Base-by-base conservation (phyloP, 768 basidiomycete species). In the Clitopilus hobsonii region DNA sequence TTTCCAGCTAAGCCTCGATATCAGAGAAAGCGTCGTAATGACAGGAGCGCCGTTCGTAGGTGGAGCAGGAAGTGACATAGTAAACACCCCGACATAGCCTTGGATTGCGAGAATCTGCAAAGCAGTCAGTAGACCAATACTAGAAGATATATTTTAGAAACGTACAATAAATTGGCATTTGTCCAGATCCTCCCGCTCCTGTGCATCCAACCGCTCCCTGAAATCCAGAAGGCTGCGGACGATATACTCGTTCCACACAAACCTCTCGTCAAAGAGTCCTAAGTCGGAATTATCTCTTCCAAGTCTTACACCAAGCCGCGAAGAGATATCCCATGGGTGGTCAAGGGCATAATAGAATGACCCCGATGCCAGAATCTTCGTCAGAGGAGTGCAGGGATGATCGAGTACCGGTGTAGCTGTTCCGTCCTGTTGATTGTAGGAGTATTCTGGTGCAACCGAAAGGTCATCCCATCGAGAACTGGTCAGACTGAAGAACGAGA, bases 191-290 rank as follows among this genome's bases (percentile, higher is more conserved):
- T 77, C 75, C 25, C 87, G 77, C 65, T 94, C 88, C 20, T 75
- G 71, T 23, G 76, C 65, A 53, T 92, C 84, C 51, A 99, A 74
- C 47, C 88, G 77, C 52, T 88, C 85, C 50, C 97, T 77, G 70
- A 98, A 98, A 63, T 93, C 88, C 29, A 98, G 79, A 53, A 98
- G 72, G 63, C 92, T 91, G 38, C 85, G 79, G 45, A 95, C 81
- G 52, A 98, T 86, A 62, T 87, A 95, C 61, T 90, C 87, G 66
- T 99, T 99, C 96, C 96, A 99, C 11, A 98, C 82, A 65, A 95
- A 96, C 51, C 91, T 82, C 53, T 86, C 85, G 66, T 95, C 92
- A 61, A 86, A 92, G n/a, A 76, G 72, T 22, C 74, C 76, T 7
- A 79, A 66, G 61, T 89, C 59, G 32, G 64, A 71, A 53, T 66